Evolutionary conservation across 164 flowering plant genomes (phyloP).

Genomic region (Stephania japonica): DNA sequence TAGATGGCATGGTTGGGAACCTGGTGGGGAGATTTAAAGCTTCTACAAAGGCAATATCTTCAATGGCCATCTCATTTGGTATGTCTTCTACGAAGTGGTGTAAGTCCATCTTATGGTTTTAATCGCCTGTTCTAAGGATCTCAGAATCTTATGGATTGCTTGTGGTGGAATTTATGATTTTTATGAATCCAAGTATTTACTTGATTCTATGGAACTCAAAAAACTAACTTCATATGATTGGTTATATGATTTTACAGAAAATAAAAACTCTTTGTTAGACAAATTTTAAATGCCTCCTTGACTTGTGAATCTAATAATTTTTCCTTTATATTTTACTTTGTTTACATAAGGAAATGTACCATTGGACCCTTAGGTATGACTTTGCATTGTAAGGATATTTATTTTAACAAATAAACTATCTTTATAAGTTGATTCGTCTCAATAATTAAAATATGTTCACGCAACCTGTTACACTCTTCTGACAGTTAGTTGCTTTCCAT

Average conservation of each 20-base stretch:
- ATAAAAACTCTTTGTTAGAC: background rate
- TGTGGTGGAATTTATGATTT: background rate
- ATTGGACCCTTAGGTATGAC: background rate
- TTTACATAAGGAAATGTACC: background rate
- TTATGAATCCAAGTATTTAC: background rate
- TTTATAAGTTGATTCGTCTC: background rate
- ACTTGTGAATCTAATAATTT: background rate
- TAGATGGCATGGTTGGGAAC: constrained; percentile 56
- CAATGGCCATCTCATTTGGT: constrained; percentile 75
- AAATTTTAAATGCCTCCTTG: background rate
- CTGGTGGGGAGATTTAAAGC: constrained; percentile 63
- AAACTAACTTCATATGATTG: background rate
- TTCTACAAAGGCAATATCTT: constrained; percentile 69
- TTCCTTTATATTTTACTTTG: background rate
- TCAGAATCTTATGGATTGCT: background rate
- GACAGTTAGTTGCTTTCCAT: background rate
- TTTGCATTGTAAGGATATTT: background rate
- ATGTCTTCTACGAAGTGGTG: background rate
- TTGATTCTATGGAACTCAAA: background rate
- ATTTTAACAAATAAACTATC: background rate
- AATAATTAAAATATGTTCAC: background rate
- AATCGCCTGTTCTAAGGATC: background rate
- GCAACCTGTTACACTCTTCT: background rate
- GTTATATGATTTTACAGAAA: background rate
- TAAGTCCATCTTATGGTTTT: background rate